A percentile compares a stretch with the other conserved stretches of the same genome.
Conservation (phyloP, 352 stramenopile species). For the Nothophytophthora sp. region DNA sequence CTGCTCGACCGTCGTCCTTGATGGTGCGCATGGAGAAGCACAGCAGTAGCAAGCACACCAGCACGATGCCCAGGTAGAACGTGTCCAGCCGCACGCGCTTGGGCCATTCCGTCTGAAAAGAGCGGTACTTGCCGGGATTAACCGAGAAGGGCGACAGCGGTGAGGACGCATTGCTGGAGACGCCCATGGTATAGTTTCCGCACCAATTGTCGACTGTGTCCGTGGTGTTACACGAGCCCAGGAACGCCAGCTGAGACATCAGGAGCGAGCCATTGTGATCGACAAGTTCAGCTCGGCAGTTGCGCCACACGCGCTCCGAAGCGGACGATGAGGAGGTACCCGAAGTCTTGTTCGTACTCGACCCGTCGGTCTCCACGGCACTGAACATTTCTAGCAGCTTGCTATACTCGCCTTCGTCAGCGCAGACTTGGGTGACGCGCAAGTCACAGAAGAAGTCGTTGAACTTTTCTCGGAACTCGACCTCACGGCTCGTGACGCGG, state of each 20-base stretch:
- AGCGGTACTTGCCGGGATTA: constrained; percentile 11
- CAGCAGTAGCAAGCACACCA: neutral
- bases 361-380: neutral
- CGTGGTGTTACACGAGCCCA: constrained; percentile 7
- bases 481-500: neutral
- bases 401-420: constrained; percentile 2
- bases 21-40: neutral
- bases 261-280: neutral
- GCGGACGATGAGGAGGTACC: neutral
- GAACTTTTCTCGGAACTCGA: constrained; percentile 8
- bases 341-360: neutral
- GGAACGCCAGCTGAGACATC: constrained; percentile 6
- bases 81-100: constrained; percentile 5
- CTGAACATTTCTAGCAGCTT: constrained; percentile 10
- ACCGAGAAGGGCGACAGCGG: constrained; percentile 3
- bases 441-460: constrained; percentile 20
- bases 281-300: constrained; percentile 15
- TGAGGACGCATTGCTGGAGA: constrained; percentile 1
- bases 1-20: neutral
- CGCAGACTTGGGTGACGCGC: constrained; percentile 12
- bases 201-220: constrained; percentile 15
- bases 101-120: constrained; percentile 10
- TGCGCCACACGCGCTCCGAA: constrained; percentile 8
- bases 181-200: neutral
- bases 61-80: neutral